Conservation (phyloP, 257 asterid genomes). For the Ballota nigra region DNA sequence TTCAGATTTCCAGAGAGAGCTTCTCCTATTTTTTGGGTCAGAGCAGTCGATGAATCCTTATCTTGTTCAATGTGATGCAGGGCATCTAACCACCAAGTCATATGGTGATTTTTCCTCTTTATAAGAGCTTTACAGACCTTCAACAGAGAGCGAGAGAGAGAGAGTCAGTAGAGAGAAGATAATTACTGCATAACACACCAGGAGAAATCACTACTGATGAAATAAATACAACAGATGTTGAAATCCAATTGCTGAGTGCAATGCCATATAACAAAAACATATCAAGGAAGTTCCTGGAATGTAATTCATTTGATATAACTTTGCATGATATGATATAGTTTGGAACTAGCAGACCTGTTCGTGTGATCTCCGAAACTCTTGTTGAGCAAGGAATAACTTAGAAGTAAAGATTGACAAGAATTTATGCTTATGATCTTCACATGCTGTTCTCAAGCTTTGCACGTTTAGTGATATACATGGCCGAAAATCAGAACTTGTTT, state of each 20-base stretch:
- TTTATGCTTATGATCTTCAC: conserved; percentile 69
- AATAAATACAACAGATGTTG: conserved; percentile 13
- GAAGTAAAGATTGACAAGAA: conserved; percentile 65
- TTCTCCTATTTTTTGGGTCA: conserved; percentile 76
- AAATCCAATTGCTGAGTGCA: background rate
- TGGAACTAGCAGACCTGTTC: conserved; percentile 62
- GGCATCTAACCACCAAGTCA: conserved; percentile 92
- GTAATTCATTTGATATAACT: conserved; percentile 5
- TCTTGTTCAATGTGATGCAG: conserved; percentile 76
- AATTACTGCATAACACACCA: background rate
- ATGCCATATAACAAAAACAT: background rate
- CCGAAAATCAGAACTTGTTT: conserved; percentile 24
- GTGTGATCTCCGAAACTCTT: conserved; percentile 73
- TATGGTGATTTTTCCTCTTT: conserved; percentile 49
- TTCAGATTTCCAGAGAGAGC: conserved; percentile 64
- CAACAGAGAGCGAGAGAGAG: conserved; percentile 14
- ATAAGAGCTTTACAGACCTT: conserved; percentile 61
- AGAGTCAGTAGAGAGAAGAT: conserved; percentile 13
- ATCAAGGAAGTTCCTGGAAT: conserved; percentile 10
- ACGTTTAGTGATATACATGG: conserved; percentile 32
- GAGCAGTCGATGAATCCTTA: conserved; percentile 52
- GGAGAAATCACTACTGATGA: conserved; percentile 9
- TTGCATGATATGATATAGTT: conserved; percentile 16
- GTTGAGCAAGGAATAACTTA: conserved; percentile 65
- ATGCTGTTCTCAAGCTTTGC: conserved; percentile 42